These are phyloP conservation scores for Pontederia crassipes DNA, from an alignment of 176 grass and related monocot genomes.

Conservation along the genomic window DNA sequence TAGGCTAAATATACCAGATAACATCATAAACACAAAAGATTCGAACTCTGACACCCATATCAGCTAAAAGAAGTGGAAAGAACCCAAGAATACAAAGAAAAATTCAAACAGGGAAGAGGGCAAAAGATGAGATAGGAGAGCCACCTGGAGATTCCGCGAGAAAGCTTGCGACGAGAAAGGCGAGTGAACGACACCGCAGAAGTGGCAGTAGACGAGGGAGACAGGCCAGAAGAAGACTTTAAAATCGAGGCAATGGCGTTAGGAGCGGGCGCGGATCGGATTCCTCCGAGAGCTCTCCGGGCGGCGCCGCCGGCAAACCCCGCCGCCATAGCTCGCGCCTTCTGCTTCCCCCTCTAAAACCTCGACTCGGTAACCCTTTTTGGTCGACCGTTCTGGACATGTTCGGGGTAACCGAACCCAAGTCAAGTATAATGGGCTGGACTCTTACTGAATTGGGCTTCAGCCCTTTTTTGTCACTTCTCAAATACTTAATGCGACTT, in stretches of 20 bases:
- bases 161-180: not conserved
- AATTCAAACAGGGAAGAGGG: not conserved
- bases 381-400: no score
- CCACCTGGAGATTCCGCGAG: not conserved
- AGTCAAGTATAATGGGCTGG: no score
- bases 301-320: slow-evolving; percentile 39
- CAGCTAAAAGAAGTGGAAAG: no score
- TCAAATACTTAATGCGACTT: no score
- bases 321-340: slow-evolving; percentile 24
- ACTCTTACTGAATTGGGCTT: no score
- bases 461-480: no score
- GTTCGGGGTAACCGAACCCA: no score
- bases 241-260: slow-evolving; percentile 7
- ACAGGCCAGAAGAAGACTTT: slow-evolving; percentile 2
- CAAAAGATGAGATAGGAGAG: not conserved
- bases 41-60: no score
- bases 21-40: no score
- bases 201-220: not conserved
- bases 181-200: not conserved
- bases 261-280: slow-evolving; percentile 27
- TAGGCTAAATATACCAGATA: no score
- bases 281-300: slow-evolving; percentile 25
- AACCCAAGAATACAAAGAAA: not conserved
- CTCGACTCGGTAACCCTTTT: no score
- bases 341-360: not conserved